phyloP scores from a whole-genome alignment of 805 yeast genomes.

The Spathaspora girioi region DNA sequence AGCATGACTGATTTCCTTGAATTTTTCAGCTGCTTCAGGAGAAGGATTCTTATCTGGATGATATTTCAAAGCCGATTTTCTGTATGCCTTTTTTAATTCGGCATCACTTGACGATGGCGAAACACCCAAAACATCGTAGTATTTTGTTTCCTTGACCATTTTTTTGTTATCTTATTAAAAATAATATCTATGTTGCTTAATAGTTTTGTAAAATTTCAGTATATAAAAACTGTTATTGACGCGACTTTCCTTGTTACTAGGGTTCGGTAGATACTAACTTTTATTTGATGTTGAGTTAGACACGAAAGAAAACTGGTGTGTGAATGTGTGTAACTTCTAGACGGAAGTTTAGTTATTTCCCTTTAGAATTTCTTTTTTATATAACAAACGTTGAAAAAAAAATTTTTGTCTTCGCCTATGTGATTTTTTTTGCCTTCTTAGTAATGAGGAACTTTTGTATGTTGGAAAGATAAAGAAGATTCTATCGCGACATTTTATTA shows the following conservation, averaged over 20 bases:
- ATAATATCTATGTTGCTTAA: not conserved
- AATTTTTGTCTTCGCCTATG: not conserved
- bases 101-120: slow-evolving; percentile 62
- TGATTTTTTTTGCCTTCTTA: not conserved
- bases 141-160: slow-evolving; percentile 80
- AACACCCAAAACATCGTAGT: slow-evolving; percentile 72
- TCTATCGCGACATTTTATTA: not conserved
- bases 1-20: slow-evolving; percentile 85
- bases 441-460: not conserved
- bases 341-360: not conserved
- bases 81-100: slow-evolving; percentile 78
- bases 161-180: not conserved
- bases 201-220: not conserved
- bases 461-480: not conserved
- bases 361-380: not conserved
- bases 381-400: not conserved
- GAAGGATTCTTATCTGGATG: slow-evolving; percentile 83
- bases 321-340: not conserved
- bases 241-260: not conserved
- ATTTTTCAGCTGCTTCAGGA: slow-evolving; percentile 93
- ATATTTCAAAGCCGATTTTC: slow-evolving; percentile 74
- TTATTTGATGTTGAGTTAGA: not conserved
- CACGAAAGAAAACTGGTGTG: not conserved
- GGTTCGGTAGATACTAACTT: too few species aligned
- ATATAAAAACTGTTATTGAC: not conserved